Evolutionary conservation across 305 asterid genomes (phyloP).

Genomic region (Caryopteris hybrid): DNA sequence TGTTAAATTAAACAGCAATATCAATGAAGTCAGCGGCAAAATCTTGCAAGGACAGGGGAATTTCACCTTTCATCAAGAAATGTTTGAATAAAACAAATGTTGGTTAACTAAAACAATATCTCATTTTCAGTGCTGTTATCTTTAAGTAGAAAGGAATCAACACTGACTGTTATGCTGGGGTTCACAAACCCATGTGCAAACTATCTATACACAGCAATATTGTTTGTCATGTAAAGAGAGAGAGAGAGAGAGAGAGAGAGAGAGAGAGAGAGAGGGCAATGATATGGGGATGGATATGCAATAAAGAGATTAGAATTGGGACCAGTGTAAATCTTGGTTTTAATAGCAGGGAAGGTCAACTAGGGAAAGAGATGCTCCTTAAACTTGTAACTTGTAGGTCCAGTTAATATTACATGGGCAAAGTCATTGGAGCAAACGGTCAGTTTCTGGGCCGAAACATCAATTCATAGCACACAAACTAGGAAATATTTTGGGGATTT

Average conservation of each 20-base stretch:
- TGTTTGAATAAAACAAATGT: neutral
- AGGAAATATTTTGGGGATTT: neutral
- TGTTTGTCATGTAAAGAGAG: conserved; percentile 29
- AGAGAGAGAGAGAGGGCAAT: neutral
- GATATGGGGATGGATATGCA: conserved; percentile 9
- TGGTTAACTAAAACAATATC: neutral
- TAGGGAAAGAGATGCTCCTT: conserved; percentile 39
- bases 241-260: conserved; percentile 1
- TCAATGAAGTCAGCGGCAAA: neutral
- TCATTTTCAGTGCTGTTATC: conserved; percentile 21
- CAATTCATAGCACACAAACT: neutral
- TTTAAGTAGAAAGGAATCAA: conserved; percentile 40
- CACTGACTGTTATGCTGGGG: conserved; percentile 37
- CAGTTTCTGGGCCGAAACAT: neutral
- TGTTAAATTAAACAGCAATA: neutral
- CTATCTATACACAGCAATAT: conserved; percentile 25
- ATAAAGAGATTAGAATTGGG: conserved; percentile 53
- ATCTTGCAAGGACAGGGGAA: neutral
- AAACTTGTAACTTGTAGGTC: conserved; percentile 44
- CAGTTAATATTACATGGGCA: neutral
- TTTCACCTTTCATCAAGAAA: neutral
- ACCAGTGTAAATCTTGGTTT: conserved; percentile 36
- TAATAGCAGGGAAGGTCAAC: conserved; percentile 39
- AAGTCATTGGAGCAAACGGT: neutral
- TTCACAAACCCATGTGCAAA: conserved; percentile 30